A percentile compares a stretch with the other conserved stretches of the same genome.
These are phyloP conservation scores for Penicillium longicatenatum DNA, from an alignment of 495 filamentous ascomycete species.

Conservation along the genomic window DNA sequence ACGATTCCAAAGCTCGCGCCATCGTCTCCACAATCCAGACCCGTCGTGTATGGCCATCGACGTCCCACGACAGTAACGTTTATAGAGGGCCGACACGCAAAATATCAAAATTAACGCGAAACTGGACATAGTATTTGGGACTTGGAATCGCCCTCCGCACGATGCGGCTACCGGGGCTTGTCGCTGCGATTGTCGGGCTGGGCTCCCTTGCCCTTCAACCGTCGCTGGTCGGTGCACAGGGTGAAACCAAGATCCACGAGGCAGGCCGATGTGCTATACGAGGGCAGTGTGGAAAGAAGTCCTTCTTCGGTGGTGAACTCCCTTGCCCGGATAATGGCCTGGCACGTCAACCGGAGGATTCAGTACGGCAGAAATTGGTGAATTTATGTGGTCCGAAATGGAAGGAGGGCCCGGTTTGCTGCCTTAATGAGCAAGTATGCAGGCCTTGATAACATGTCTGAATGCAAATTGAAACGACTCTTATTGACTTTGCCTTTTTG, in stretches of 20 bases:
- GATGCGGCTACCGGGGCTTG: slow-evolving; percentile 40
- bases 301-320: slow-evolving; percentile 81
- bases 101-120: not conserved
- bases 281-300: slow-evolving; percentile 86
- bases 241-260: slow-evolving; percentile 72
- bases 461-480: not conserved
- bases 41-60: not conserved
- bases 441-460: not conserved
- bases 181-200: slow-evolving; percentile 33
- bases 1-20: not conserved
- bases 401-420: slow-evolving; percentile 81
- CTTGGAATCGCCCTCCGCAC: not conserved
- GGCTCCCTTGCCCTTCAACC: slow-evolving; percentile 32
- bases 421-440: slow-evolving; percentile 73
- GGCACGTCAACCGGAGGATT: slow-evolving; percentile 69
- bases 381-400: slow-evolving; percentile 84
- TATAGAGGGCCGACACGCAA: not conserved
- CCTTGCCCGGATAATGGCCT: slow-evolving; percentile 92
- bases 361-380: slow-evolving; percentile 74
- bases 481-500: not conserved
- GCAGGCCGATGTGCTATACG: slow-evolving; percentile 87
- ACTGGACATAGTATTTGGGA: not conserved
- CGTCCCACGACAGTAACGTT: not conserved
- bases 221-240: slow-evolving; percentile 34
- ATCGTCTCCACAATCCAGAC: not conserved